phyloP scores from a whole-genome alignment of 1,284 basidiomycete species.

The Microbotryum lychnidis-dioicae region DNA sequence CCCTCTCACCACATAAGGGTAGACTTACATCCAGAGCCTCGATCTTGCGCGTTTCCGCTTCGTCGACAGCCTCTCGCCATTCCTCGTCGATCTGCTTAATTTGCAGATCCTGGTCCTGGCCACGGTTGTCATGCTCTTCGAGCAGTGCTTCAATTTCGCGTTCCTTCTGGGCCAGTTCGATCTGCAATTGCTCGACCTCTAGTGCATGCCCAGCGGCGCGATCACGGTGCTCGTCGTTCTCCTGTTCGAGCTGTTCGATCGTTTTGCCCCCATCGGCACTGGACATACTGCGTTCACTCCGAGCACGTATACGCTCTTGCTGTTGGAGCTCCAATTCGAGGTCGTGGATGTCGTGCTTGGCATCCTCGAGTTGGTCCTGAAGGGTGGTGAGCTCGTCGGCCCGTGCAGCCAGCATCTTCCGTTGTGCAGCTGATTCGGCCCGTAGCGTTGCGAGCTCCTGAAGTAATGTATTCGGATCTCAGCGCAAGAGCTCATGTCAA shows the following conservation, averaged over 20 bases:
- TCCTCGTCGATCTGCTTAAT: conserved; percentile 62
- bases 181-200: conserved; percentile 63
- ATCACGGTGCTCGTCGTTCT: conserved; percentile 62
- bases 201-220: conserved; percentile 66
- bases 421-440: conserved; percentile 43
- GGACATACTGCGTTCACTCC: conserved; percentile 8
- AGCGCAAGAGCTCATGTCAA: no score
- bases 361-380: conserved; percentile 33
- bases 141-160: conserved; percentile 68
- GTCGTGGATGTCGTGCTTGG: conserved; percentile 39
- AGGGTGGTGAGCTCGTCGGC: conserved; percentile 38
- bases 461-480: no score
- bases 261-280: conserved; percentile 3
- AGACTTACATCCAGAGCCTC: conserved; percentile 62
- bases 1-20: not conserved
- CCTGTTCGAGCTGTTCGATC: conserved; percentile 41
- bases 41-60: conserved; percentile 58
- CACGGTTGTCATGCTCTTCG: conserved; percentile 60
- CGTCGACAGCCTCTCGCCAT: conserved; percentile 68
- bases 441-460: conserved; percentile 45
- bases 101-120: conserved; percentile 54
- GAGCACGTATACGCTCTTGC: not conserved
- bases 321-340: conserved; percentile 40
- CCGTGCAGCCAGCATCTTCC: conserved; percentile 35
- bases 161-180: conserved; percentile 71